These are phyloP conservation scores for Amylocarpus encephaloides DNA, from an alignment of 2,329 filamentous ascomycete genomes.

Conservation along the genomic window DNA sequence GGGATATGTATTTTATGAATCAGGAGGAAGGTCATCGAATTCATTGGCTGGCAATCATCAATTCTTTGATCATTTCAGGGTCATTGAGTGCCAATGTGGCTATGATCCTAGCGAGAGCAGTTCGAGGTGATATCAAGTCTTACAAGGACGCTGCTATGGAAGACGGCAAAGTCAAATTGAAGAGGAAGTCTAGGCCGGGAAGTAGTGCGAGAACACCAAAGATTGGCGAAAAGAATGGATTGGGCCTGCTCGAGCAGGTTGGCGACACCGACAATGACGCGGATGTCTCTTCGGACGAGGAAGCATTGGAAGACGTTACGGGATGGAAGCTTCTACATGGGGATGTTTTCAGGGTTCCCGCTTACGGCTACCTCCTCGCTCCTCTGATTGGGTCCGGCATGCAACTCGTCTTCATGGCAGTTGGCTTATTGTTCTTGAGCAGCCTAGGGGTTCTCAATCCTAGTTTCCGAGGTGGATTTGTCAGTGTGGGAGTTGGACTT, in stretches of 20 bases:
- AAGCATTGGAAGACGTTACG: slow-evolving; percentile 69
- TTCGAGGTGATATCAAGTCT: slow-evolving; percentile 71
- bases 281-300: slow-evolving; percentile 59
- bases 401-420: slow-evolving; percentile 77
- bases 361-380: slow-evolving; percentile 65
- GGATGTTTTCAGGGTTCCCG: slow-evolving; percentile 77
- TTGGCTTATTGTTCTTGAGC: slow-evolving; percentile 65
- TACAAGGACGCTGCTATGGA: slow-evolving; percentile 61
- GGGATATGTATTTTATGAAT: slow-evolving; percentile 87
- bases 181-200: slow-evolving; percentile 39
- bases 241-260: slow-evolving; percentile 55
- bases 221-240: slow-evolving; percentile 44
- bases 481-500: slow-evolving; percentile 75
- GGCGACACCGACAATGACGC: slow-evolving; percentile 46
- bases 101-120: slow-evolving; percentile 73
- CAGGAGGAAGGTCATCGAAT: slow-evolving; percentile 75
- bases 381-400: slow-evolving; percentile 79
- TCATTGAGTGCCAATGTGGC: slow-evolving; percentile 72
- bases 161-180: slow-evolving; percentile 55
- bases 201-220: slow-evolving; percentile 39
- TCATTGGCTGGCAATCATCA: slow-evolving; percentile 84
- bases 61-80: slow-evolving; percentile 77
- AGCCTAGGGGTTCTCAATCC: slow-evolving; percentile 76
- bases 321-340: slow-evolving; percentile 85
- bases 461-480: slow-evolving; percentile 82